Evolutionary conservation across 768 basidiomycete genomes (phyloP), one percentile per base, ranked within the genome.

Genomic region (Auricularia sp.): DNA sequence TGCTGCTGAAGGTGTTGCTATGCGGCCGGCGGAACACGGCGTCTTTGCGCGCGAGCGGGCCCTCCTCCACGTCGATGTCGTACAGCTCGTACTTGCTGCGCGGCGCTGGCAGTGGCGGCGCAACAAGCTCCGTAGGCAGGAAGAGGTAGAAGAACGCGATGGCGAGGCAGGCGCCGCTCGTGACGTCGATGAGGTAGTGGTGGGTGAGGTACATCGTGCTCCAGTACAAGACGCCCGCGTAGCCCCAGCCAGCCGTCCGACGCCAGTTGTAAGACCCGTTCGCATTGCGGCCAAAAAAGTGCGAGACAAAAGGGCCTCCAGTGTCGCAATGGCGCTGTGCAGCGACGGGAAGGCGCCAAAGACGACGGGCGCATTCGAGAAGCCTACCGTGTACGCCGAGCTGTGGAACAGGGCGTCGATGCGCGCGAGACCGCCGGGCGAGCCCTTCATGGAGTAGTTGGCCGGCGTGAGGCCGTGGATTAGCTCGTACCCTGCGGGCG

Each of bases 121-220:
- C 83, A 65, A 83, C 84, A 67, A 96, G 81, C 64, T 88, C 86
- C 67, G 89, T 86, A 0, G 94, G 93, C 71, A 98, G 85, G 76
- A 87, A 87, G 67, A 90, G 71, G 78, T 93, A 98, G 81, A 98
- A 98, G 71, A 84, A 87, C 21, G 83, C 82, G 43, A 88, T 87
- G 59, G 95, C 88, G 67, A 99, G 83, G 72, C 94, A 96, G 0
- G 90, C 91, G 14, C 97, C 97, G 10, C 87, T 91, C 61, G 93
- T 91, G 72, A 98, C 91, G 72, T 99, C 97, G 77, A 99, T 94
- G 72, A 99, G 88, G 80, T 98, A 98, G 78, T 98, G 96, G 75
- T 97, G 93, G 3, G 91, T 92, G 70, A 96, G 88, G 79, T 96
- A 98, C 96, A 98, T 98, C 29, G 96, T 98, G 10, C 91, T 87